These are phyloP conservation scores for Meyerozyma guilliermondii DNA, from an alignment of 1,139 yeast species.

Conservation along the genomic window DNA sequence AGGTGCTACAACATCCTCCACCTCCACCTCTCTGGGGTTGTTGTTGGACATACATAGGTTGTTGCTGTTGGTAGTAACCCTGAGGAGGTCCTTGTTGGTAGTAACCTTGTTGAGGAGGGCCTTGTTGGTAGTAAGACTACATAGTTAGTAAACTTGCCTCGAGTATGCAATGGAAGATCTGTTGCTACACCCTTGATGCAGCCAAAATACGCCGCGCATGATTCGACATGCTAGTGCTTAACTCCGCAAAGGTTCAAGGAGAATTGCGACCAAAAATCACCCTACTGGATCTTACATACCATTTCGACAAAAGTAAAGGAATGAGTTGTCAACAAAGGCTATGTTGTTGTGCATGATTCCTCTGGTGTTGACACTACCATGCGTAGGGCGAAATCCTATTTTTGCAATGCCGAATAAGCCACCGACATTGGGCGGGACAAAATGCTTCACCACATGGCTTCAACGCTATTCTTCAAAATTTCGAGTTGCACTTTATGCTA, in stretches of 20 bases:
- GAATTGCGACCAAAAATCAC: too few species aligned
- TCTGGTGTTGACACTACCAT: neutral
- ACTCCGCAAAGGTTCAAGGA: neutral
- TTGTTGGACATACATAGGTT: constrained; percentile 40
- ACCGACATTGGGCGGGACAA: too few species aligned
- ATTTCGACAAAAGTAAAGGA: neutral
- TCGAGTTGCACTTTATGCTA: too few species aligned
- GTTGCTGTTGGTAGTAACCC: constrained; percentile 29
- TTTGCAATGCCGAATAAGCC: too few species aligned
- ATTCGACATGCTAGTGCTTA: neutral
- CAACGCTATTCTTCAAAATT: too few species aligned
- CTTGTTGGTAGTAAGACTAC: constrained; percentile 12
- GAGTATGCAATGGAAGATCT: too few species aligned
- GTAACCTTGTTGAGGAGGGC: constrained; percentile 21
- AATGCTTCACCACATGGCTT: too few species aligned
- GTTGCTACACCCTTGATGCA: too few species aligned
- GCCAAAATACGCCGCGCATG: too few species aligned
- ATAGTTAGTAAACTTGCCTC: neutral
- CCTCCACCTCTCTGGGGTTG: constrained; percentile 22
- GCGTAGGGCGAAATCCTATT: neutral
- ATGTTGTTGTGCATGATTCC: neutral
- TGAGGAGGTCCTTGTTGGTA: constrained; percentile 26
- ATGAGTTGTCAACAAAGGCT: neutral
- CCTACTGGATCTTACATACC: neutral
- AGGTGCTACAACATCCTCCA: constrained; percentile 23